Percentiles rank a stretch among this genome's conserved stretches.
Evolutionary conservation across 2,329 filamentous ascomycete genomes (phyloP).

Genomic region (Aspergillus brasiliensis): DNA sequence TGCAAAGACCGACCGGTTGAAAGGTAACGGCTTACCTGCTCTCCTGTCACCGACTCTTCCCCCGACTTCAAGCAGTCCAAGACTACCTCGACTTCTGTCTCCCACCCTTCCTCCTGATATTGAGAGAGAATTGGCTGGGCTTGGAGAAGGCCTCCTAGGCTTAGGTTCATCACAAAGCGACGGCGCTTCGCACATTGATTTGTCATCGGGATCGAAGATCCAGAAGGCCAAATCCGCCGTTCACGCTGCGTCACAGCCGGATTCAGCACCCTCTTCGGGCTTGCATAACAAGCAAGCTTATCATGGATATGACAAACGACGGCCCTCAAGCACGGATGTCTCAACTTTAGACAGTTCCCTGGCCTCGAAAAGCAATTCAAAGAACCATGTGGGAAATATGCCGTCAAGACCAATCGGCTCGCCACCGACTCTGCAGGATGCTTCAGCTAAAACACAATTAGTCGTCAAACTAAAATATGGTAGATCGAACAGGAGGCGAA

Average conservation of each 20-base stretch:
- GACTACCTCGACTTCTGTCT: constrained; percentile 58
- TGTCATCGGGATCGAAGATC: constrained; percentile 21
- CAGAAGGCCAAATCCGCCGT: constrained; percentile 20
- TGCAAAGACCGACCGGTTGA: constrained; percentile 26
- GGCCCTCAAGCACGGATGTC: constrained; percentile 11
- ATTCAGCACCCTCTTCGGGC: constrained; percentile 18
- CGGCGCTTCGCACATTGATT: constrained; percentile 19
- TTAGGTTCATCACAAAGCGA: constrained; percentile 20
- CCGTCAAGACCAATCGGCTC: constrained; percentile 2
- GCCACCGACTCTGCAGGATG: constrained; percentile 11
- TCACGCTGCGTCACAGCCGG: constrained; percentile 18
- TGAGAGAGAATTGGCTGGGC: constrained; percentile 53
- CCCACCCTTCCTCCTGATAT: constrained; percentile 60
- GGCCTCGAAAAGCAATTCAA: constrained; percentile 9
- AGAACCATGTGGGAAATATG: constrained; percentile 8
- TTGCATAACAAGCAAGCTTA: constrained; percentile 13
- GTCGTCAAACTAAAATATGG: constrained; percentile 56
- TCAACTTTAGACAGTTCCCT: constrained; percentile 10
- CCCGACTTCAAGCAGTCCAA: constrained; percentile 42
- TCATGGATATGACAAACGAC: constrained; percentile 14
- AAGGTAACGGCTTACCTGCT: constrained; percentile 34
- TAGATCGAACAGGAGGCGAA: constrained; percentile 50
- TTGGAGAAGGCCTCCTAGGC: constrained; percentile 38
- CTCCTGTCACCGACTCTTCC: constrained; percentile 46
- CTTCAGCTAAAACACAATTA: constrained; percentile 32